phyloP scores from a whole-genome alignment of 176 grass and related monocot species.

The Eleusine indica region DNA sequence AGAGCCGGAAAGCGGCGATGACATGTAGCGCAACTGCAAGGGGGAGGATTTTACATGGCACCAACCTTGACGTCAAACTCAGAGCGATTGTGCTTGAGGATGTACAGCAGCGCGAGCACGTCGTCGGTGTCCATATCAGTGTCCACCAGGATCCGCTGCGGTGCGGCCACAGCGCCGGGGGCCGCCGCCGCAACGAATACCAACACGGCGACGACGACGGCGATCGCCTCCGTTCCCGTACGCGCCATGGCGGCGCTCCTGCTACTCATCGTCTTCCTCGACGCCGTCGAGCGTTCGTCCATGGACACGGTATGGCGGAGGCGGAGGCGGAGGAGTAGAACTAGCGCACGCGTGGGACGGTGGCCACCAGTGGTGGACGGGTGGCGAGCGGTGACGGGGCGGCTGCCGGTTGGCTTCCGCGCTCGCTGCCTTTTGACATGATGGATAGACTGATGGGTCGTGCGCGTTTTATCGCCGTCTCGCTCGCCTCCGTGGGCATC shows the following conservation, averaged over 20 bases:
- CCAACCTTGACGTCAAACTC: conserved; percentile 75
- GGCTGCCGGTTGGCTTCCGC: background rate
- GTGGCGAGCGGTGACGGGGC: background rate
- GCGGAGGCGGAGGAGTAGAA: too few relatives aligned
- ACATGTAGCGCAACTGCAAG: too few relatives aligned
- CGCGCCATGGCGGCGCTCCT: background rate
- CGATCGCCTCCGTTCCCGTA: background rate
- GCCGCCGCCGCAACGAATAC: background rate
- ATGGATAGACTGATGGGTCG: background rate
- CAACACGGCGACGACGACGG: background rate
- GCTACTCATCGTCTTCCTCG: background rate
- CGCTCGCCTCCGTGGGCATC: background rate
- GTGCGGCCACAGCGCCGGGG: background rate
- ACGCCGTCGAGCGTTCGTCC: background rate
- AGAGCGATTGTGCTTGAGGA: conserved; percentile 81
- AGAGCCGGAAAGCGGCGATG: too few relatives aligned
- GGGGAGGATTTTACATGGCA: background rate
- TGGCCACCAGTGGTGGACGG: background rate
- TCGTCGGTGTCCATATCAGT: conserved; percentile 93
- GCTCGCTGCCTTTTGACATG: background rate
- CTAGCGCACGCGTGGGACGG: background rate
- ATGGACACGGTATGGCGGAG: background rate
- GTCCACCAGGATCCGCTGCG: conserved; percentile 74
- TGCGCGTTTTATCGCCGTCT: conserved; percentile 36
- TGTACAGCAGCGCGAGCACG: conserved; percentile 73